A percentile compares a stretch with the other conserved stretches of the same genome.
Conservation (phyloP, 768 basidiomycete species). For the Mrakia gelida region DNA sequence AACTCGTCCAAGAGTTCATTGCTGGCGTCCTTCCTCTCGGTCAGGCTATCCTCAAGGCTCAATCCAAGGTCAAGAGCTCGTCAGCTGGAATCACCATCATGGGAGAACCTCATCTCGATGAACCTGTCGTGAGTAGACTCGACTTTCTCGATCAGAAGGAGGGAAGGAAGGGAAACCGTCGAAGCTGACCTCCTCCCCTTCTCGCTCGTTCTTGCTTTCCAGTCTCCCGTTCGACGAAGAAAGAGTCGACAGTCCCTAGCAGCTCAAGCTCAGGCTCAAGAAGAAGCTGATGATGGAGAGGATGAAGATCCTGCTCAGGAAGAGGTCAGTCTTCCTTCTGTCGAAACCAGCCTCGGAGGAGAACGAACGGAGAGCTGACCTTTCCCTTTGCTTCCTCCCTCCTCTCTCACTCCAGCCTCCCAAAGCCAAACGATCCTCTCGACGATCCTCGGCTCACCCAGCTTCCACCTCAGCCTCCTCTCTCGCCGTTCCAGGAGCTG, state of each 20-base stretch:
- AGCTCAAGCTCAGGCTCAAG: neutral
- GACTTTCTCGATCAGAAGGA: neutral
- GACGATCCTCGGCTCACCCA: slow-evolving; percentile 9
- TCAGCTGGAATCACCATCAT: slow-evolving; percentile 6
- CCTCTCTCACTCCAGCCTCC: neutral
- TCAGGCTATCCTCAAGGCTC: slow-evolving; percentile 20
- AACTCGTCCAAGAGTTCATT: slow-evolving; percentile 24
- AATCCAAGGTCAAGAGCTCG: slow-evolving; percentile 14
- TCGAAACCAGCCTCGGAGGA: neutral
- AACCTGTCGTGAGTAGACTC: slow-evolving; percentile 11
- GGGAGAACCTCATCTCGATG: neutral
- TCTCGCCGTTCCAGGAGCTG: neutral
- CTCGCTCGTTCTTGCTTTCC: neutral
- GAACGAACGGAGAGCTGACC: neutral
- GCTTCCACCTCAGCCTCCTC: neutral
- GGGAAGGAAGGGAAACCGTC: neutral
- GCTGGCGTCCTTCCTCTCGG: slow-evolving; percentile 9
- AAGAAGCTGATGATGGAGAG: slow-evolving; percentile 8
- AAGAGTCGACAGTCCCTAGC: slow-evolving; percentile 27
- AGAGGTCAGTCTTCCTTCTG: neutral
- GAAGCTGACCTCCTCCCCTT: neutral
- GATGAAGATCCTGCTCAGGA: slow-evolving; percentile 17
- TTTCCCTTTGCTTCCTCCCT: neutral
- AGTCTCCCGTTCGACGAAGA: slow-evolving; percentile 12
- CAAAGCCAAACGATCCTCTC: slow-evolving; percentile 14